Base-by-base conservation (phyloP, 208 protist genomes). In the Trichomonas vaginalis region DNA sequence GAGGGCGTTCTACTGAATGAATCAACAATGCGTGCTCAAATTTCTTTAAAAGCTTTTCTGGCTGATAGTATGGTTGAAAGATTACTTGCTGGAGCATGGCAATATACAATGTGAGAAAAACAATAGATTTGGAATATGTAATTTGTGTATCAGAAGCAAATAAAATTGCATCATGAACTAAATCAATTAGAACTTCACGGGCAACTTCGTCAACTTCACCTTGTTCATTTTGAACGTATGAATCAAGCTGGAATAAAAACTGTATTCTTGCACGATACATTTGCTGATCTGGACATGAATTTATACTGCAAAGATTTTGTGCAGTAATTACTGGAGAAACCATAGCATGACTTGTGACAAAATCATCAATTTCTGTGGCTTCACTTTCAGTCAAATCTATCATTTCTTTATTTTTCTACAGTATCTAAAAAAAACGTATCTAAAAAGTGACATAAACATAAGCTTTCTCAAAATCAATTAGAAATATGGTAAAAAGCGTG, bases 251-350 rank as follows among this genome's bases (percentile, higher is more conserved):
- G n/a, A 92, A 92, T 10, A 92, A 51, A 51, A 92, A 92, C 39
- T 56, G 86, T 51, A 92, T 92, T 35, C 86, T 8, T 2, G 86
- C 86, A 3, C 86, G 86, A 92, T 92, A 92, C 86, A 92, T 92
- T 92, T 92, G 86, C 37, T 92, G 86, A 92, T 92, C 86, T 42
- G 86, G 86, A 51, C 86, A 92, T 51, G 42, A 45, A 92, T 92
- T 48, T 48, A 92, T 92, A 27, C 45, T 56, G 15, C 27, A 92
- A 45, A 92, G 37, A 92, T 92, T 92, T 92, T 92, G 86, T 21
- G 86, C 86, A 51, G 86, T 92, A n/a, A 92, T 92, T 17, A 92
- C 42, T 21, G 86, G 86, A 39, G 42, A 1, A 35, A 92, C 45
- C 27, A 92, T 35, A 23, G 15, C 42, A 35, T 47, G 48, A 2